Conservation (phyloP, 441 rosid genomes). For the Capsella rubella region DNA sequence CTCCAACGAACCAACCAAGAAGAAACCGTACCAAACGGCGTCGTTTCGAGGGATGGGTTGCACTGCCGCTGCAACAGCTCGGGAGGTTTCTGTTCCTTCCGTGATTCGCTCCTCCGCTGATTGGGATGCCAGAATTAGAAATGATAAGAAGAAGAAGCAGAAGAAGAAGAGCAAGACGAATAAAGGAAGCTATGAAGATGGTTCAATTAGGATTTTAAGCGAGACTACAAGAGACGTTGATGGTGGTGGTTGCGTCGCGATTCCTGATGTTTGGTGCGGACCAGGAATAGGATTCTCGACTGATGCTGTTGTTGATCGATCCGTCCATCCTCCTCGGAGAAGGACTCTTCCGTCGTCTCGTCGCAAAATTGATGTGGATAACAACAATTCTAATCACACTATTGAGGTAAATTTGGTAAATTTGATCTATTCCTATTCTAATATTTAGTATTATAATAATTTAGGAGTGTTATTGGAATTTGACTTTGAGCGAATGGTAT, state of each 20-base stretch:
- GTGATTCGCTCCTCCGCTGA: constrained; percentile 76
- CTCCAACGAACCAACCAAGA: constrained; percentile 45
- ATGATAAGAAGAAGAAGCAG: constrained; percentile 52
- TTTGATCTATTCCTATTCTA: no score
- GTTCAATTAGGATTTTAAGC: constrained; percentile 27
- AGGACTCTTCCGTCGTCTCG: constrained; percentile 56
- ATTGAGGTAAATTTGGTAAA: constrained; percentile 43
- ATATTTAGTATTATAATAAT: neutral
- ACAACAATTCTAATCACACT: constrained; percentile 41
- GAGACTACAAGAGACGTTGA: constrained; percentile 40
- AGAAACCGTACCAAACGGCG: constrained; percentile 58
- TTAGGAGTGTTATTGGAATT: constrained; percentile 13
- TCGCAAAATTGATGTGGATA: constrained; percentile 69
- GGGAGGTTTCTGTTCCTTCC: constrained; percentile 83
- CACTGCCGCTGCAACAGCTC: constrained; percentile 62
- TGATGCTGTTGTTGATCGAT: constrained; percentile 48
- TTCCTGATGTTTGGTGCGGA: constrained; percentile 59
- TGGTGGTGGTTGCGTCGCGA: constrained; percentile 54
- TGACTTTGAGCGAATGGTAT: constrained; percentile 18
- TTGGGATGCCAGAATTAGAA: constrained; percentile 64
- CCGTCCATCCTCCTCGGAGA: constrained; percentile 44
- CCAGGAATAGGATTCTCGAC: constrained; percentile 84
- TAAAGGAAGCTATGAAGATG: constrained; percentile 39
- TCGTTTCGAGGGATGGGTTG: constrained; percentile 82
- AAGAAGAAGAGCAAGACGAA: constrained; percentile 53